Evolutionary conservation across 2,329 filamentous ascomycete species (phyloP).

Genomic region (Colletotrichum noveboracense): DNA sequence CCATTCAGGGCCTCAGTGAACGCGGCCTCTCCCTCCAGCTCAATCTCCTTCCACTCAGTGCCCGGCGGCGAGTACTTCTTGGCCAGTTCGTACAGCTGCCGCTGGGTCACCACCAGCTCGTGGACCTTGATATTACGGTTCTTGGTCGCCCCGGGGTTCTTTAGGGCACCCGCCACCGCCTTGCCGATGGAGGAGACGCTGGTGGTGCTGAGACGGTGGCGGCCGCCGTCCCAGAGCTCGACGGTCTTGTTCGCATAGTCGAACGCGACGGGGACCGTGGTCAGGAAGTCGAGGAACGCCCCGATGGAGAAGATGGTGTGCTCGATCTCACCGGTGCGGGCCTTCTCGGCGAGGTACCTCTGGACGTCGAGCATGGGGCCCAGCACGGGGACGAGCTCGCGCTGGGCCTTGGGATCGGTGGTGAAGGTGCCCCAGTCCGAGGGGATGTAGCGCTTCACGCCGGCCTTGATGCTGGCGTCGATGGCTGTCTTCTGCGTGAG

Average conservation of each 20-base stretch:
- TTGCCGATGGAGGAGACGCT: conserved; percentile 51
- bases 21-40: background rate
- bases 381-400: conserved; percentile 53
- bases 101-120: conserved; percentile 54
- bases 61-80: conserved; percentile 24
- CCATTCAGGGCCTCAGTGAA: background rate
- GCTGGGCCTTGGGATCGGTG: conserved; percentile 7
- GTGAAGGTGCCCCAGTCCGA: conserved; percentile 56
- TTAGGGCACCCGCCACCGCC: conserved; percentile 52
- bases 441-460: conserved; percentile 66
- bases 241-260: conserved; percentile 27
- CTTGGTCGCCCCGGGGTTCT: conserved; percentile 48
- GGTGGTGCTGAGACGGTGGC: conserved; percentile 48
- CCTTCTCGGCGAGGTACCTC: conserved; percentile 44
- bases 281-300: conserved; percentile 64
- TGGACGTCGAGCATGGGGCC: conserved; percentile 50
- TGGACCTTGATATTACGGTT: conserved; percentile 60
- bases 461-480: conserved; percentile 62
- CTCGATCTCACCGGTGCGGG: conserved; percentile 46
- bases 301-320: conserved; percentile 62
- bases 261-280: conserved; percentile 26
- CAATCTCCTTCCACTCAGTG: conserved; percentile 3
- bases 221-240: conserved; percentile 55
- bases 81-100: conserved; percentile 46
- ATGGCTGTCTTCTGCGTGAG: conserved; percentile 51